Evolutionary conservation across 495 filamentous ascomycete genomes (phyloP), one percentile per base, ranked within the genome.

Genomic region (Daldinia concentrica): DNA sequence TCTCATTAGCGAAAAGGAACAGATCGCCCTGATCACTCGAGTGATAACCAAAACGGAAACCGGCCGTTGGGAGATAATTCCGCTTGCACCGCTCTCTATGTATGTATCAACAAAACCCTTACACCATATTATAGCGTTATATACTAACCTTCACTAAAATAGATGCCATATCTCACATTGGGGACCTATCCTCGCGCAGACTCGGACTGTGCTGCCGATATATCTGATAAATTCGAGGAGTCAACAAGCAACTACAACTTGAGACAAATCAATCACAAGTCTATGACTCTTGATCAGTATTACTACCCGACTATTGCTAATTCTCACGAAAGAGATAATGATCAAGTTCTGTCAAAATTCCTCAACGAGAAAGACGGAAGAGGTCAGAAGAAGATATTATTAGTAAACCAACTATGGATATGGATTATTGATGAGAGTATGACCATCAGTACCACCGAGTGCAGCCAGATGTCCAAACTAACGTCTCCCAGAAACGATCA

Each of bases 211-310:
- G n/a, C 15, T 17, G 41, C 48, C 60, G 30, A 39, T 37, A 24
- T 12, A 54, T 27, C 17, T 19, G 29, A 34, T 50, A 54, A 1
- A 27, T 19, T 19, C 30, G 32, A 24, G 29, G 30, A 37, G 12
- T 36, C 9, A 29, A 52, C 19, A 17, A 39, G 37, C 8, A 30
- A 12, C 27, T 41, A 43, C 30, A 58, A 39, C 43, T 66, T 24
- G 30, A 59, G 63, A 59, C 54, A 59, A 29, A 58, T 64, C n/a
- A 64, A 45, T 57, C 62, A 72, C 59, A 34, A 64, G 6, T 62
- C 66, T 5, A 65, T 79, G 58, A 79, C 77, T 9, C 72, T 79
- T 45, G 74, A 79, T 52, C 77, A 78, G 54, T 79, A 73, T 30
- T 79, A 79, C 43, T 79, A 79, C 43, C 62, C 64, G 17, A 72